Conservation (phyloP, 495 filamentous ascomycete species). For the Penicillium robsamsonii region DNA sequence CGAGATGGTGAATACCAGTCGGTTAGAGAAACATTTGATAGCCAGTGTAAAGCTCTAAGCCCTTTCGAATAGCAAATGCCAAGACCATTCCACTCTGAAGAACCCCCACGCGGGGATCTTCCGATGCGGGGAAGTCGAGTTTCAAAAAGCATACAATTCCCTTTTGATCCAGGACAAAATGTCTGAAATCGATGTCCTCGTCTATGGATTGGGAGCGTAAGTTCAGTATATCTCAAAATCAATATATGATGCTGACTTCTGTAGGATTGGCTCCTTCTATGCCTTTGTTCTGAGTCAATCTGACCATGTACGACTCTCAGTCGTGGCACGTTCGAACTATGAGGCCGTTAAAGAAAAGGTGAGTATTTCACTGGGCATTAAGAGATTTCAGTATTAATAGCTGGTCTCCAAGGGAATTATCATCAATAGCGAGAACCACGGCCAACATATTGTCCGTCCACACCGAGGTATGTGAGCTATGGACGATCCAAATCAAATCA, state of each 20-base stretch:
- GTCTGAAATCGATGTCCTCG: constrained; percentile 35
- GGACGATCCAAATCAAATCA: background rate
- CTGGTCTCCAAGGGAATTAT: constrained; percentile 36
- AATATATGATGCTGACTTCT: background rate
- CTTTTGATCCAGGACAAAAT: constrained; percentile 12
- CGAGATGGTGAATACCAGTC: constrained; percentile 37
- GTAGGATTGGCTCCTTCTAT: constrained; percentile 47
- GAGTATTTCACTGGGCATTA: background rate
- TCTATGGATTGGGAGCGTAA: constrained; percentile 42
- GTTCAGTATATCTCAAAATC: constrained; percentile 4
- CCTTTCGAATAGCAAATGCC: background rate
- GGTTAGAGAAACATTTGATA: constrained; percentile 37
- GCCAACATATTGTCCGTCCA: constrained; percentile 42
- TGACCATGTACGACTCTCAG: constrained; percentile 44
- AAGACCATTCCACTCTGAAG: background rate
- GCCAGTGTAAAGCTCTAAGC: constrained; percentile 30
- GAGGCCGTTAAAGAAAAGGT: constrained; percentile 45
- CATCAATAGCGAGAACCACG: constrained; percentile 48
- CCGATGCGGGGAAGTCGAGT: constrained; percentile 14
- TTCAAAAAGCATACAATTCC: background rate
- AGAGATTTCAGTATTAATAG: background rate
- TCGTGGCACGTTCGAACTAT: constrained; percentile 54
- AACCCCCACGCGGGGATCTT: background rate
- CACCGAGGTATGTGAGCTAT: constrained; percentile 29
- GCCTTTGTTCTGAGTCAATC: constrained; percentile 45